Evolutionary conservation across 2,329 filamentous ascomycete species (phyloP).

Genomic region (Periconia sp.): DNA sequence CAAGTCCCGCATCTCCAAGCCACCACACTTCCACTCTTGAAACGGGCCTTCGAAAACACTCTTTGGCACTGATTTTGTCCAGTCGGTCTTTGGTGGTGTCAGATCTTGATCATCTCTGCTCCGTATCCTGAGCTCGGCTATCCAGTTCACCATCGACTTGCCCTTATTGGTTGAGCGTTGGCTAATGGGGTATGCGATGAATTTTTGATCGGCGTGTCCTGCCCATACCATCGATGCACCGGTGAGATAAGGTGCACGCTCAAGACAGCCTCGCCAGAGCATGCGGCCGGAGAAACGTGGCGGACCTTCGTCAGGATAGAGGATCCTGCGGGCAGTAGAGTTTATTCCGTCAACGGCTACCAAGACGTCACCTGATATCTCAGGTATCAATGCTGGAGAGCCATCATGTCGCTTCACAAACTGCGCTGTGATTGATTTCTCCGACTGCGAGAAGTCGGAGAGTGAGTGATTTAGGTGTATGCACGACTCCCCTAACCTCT

Average conservation of each 20-base stretch:
- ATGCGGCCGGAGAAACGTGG: constrained; percentile 55
- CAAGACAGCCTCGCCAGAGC: constrained; percentile 53
- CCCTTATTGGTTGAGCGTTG: constrained; percentile 42
- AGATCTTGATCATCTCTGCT: constrained; percentile 50
- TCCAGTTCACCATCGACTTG: constrained; percentile 55
- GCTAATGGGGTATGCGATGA: constrained; percentile 56
- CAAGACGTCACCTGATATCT: constrained; percentile 42
- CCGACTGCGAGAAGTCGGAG: constrained; percentile 43
- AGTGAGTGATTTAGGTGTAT: constrained; percentile 51
- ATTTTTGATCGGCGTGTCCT: constrained; percentile 55
- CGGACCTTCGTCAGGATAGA: constrained; percentile 54
- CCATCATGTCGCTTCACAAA: constrained; percentile 41
- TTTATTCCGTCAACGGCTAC: constrained; percentile 56
- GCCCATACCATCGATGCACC: constrained; percentile 55
- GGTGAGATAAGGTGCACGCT: constrained; percentile 50
- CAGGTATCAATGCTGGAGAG: constrained; percentile 28
- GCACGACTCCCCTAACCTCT: constrained; percentile 47
- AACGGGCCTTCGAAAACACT: constrained; percentile 50
- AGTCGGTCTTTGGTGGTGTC: constrained; percentile 53
- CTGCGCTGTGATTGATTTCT: constrained; percentile 45
- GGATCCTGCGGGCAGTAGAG: constrained; percentile 47
- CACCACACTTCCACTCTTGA: constrained; percentile 51
- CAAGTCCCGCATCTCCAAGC: constrained; percentile 50
- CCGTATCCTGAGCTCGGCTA: constrained; percentile 53
- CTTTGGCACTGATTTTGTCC: constrained; percentile 52